Conservation (phyloP, 176 grass and related monocot species). For the Aegilops bicornis region DNA sequence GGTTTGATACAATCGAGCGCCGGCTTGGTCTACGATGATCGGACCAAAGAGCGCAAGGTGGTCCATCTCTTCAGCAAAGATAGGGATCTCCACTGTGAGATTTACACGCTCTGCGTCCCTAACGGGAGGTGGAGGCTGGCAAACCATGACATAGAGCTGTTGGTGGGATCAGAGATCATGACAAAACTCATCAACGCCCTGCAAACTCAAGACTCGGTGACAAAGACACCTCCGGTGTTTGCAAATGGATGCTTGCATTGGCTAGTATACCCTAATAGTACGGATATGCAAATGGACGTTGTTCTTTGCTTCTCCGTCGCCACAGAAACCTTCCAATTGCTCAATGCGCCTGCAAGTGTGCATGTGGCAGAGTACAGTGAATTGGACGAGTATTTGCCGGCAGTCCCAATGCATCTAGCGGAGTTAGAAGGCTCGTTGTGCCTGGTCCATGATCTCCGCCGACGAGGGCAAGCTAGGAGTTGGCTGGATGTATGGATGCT, state of each 20-base stretch:
- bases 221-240: not conserved
- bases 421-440: slow-evolving; percentile 3
- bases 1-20: too few species aligned
- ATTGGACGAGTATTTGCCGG: not conserved
- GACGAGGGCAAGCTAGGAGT: not conserved
- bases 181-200: not conserved
- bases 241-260: not conserved
- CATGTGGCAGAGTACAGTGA: not conserved
- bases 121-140: not conserved
- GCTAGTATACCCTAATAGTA: not conserved
- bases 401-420: not conserved
- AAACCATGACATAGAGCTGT: not conserved
- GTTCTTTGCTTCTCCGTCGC: not conserved
- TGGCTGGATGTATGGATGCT: slow-evolving; percentile 13
- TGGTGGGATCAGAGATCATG: not conserved
- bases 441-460: slow-evolving; percentile 18
- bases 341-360: not conserved
- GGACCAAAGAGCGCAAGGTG: not conserved
- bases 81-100: not conserved
- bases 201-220: not conserved
- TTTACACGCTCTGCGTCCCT: not conserved
- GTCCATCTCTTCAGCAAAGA: not conserved
- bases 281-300: not conserved
- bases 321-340: not conserved
- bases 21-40: too few species aligned